Evolutionary conservation across 495 filamentous ascomycete species (phyloP), one percentile per base, ranked within the genome.

Genomic region (Aspergillus haitiensis): DNA sequence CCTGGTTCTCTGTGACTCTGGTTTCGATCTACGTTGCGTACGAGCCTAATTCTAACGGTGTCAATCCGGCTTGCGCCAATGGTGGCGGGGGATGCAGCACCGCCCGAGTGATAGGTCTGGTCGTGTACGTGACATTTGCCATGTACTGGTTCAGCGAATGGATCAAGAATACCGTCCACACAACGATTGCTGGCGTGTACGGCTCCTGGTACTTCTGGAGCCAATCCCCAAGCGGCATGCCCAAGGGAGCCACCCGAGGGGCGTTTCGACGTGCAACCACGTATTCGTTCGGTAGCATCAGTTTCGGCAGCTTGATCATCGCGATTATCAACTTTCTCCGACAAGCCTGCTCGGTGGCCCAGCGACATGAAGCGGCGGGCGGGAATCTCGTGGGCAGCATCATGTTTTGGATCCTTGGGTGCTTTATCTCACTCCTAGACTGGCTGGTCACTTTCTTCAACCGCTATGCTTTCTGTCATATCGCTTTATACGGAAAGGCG

Each of bases 61-160:
- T 39, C 4, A 75, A 93, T 59, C 88, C 90, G 0, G 82, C 88
- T 3, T 97, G 91, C 37, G 21, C 47, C n/a, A 47, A 67, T 61
- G 79, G 77, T 16, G 84, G 77, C 12, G 88, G 87, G 0, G 82
- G 83, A n/a, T 97, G 92, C 69, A 87, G 85, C 59, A 78, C 64
- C 3, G 90, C 77, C 13, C 91, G 88, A 62, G 90, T 96, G 36
- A 90, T 90, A 58, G 92, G 93, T 0, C 75, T 98, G 27, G 75
- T 93, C 16, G 88, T 90, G 27, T 96, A 95, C 73, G 82, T 91
- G 53, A 95, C 91, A 0, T 96, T 97, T 66, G 90, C 92, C 27
- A 85, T 82, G 66, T 96, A 95, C 74, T 98, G 92, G 93, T 85
- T 96, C 62, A 88, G 87, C 27, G 92, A 97, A 68, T 91, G 88